Base-by-base conservation (phyloP, 192 early-diverging fungal genomes). In the Nowakowskiella sp. region DNA sequence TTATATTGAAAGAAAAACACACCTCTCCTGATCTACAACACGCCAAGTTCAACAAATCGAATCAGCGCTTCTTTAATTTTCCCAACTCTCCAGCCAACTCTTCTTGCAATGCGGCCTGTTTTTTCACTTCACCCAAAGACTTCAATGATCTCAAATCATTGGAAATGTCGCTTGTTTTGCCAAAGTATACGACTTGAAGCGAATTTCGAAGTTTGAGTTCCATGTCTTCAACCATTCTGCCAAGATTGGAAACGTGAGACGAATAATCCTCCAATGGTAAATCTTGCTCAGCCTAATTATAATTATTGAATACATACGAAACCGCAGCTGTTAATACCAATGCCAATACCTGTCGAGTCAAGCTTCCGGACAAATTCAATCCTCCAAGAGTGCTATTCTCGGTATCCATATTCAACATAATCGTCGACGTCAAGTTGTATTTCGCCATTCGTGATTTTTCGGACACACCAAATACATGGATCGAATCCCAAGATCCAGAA, bases 151-250 rank as follows among this genome's bases (percentile, higher is more conserved):
- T 74, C 58, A 99, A 67, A 51, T 93, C 90, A 60, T 94, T 95
- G 52, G 92, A 88, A 60, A 95, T 92, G 58, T 97, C 92, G 64
- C 87, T 90, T 2, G 93, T 97, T 67, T 95, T 95, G 44, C 91
- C 89, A 73, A 99, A 99, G 60, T 99, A 99, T 19, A 99, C 90
- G 58, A 91, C 87, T 61, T 92, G 85, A 51, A 99, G 64, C 27
- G 85, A 64, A 59, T 92, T 90, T 46, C 95, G 86, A 91, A 97
- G 91, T 70, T 96, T 96, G 52, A 85, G 69, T 68, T 99, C 95
- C 90, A 94, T 94, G 44, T 97, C 95, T 66, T 99, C 95, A 6
- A 99, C 85, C 80, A 99, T 88, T 10, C 86, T 78, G 0, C 95
- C 95, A 50, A 99, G 87, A 66, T 99, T 99, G 36, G 74, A 83